Evolutionary conservation across 2,329 filamentous ascomycete species (phyloP), one percentile per base, ranked within the genome.

Genomic region (Nakataea oryzae): DNA sequence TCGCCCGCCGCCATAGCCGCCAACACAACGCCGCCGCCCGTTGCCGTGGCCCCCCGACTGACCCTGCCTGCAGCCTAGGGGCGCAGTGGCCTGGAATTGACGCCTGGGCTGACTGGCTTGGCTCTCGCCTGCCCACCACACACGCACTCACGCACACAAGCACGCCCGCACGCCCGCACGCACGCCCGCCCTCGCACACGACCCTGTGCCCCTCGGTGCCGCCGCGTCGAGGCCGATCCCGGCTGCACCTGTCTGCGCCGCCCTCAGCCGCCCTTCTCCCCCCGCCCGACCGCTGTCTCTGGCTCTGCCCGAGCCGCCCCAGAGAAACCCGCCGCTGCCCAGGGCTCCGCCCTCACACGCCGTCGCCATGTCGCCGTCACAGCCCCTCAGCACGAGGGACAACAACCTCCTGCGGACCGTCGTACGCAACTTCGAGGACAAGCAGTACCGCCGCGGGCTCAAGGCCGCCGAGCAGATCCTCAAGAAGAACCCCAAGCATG

Each of bases 381-480:
- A 91, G 76, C 83, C 82, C 72, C 81, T 93, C 65, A 86, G 82
- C 71, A 86, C 91, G 72, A 97, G 97, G 79, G 95, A 99, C 83
- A 86, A 86, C 70, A 88, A 93, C 74, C 88, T 97, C 79, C 99
- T 99, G 78, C 89, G 92, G 66, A 91, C 93, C 74, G 87, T 99
- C 67, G 91, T 99, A 71, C 93, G 93, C 74, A 87, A 91, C 77
- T 99, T 97, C 81, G 95, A 99, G 77, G 89, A 93, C 73, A 99
- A 99, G 78, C 93, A 97, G 73, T 97, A 97, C 81, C 99, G 97
- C 79, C 79, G 82, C 65, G 93, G 93, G 74, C 82, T 99, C 72
- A 99, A 97, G 79, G 88, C 90, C 58, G 93, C 95, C 69, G 95
- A 99, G 74, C 91, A 97, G 77, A 96, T 99, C 73, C 86, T 99